These are phyloP conservation scores for Leccinum variicolor DNA, from an alignment of 768 basidiomycete genomes.

Conservation along the genomic window DNA sequence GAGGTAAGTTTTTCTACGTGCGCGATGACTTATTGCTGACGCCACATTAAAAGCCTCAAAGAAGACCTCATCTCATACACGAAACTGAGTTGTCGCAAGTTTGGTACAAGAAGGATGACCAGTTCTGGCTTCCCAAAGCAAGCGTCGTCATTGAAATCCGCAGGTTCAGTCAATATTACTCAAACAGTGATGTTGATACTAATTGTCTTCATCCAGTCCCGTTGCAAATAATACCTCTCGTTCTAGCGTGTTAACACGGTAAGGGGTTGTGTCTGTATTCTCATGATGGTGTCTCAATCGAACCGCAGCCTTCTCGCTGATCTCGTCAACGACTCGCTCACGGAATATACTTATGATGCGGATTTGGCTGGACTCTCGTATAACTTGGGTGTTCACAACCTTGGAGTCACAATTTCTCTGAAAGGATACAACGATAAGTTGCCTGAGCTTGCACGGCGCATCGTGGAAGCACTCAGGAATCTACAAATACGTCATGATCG, in stretches of 20 bases:
- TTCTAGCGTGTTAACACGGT: slow-evolving; percentile 72
- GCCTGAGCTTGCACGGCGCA: slow-evolving; percentile 63
- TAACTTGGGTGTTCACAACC: slow-evolving; percentile 55
- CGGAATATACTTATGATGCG: slow-evolving; percentile 91
- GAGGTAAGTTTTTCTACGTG: slow-evolving; percentile 43
- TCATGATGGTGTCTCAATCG: background rate
- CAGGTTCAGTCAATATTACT: slow-evolving; percentile 43
- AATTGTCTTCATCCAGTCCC: slow-evolving; percentile 39
- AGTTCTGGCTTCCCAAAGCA: slow-evolving; percentile 93
- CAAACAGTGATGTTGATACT: background rate
- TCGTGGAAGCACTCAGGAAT: slow-evolving; percentile 65
- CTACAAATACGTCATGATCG: slow-evolving; percentile 67
- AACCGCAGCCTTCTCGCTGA: slow-evolving; percentile 68
- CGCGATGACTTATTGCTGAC: background rate
- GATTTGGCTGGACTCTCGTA: slow-evolving; percentile 87
- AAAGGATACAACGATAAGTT: slow-evolving; percentile 94
- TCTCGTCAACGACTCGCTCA: slow-evolving; percentile 83
- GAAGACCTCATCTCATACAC: slow-evolving; percentile 71
- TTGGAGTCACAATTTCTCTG: slow-evolving; percentile 65
- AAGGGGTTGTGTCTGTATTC: slow-evolving; percentile 14
- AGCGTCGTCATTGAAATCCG: slow-evolving; percentile 71
- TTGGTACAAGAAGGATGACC: slow-evolving; percentile 98
- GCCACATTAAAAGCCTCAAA: slow-evolving; percentile 51
- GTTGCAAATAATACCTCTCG: slow-evolving; percentile 60
- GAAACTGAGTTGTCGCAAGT: slow-evolving; percentile 69